Base-by-base conservation (phyloP, 208 protist species). In the Trypanosoma platydactyli region DNA sequence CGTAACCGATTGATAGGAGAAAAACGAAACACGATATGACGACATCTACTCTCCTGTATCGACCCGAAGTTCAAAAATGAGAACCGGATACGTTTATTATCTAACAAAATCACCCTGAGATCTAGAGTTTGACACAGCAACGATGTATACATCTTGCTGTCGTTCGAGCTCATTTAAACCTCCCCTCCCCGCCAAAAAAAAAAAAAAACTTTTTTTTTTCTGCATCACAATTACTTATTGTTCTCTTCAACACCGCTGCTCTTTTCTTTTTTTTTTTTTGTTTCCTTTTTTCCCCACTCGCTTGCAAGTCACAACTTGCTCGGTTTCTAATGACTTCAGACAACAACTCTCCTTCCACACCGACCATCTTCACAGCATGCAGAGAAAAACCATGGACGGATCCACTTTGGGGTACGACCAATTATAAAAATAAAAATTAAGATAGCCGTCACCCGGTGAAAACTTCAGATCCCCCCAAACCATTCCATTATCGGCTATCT, bases 341-440 rank as follows among this genome's bases (percentile, higher is more conserved):
- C 45, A 6, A 12, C 1, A 5, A n/a, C n/a, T n/a, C n/a, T 30
- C 9, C 3, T n/a, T 45, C 41, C 25, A 53, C 45, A 5, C 20
- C 55, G 20, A 5, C n/a, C 15, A n/a, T 29, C 12, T 1, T 79
- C 88, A 99, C 42, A 99, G 70, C 80, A 99, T 94, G 16, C 98
- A 91, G 24, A 99, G 64, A 30, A 91, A 97, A 22, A 99, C 70
- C 9, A 91, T 59, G 5, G 65, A 69, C 4, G 94, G 76, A 30
- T 89, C 46, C n/a, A 96, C 83, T 24, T 79, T 80, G 12, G 89
- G 96, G 57, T 94, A 98, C 27, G 81, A 62, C 88, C 95, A 99
- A 84, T 99, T 99, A 85, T 98, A 99, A 53, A 99, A 92, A 86
- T 99, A 99, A 82, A 99, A 99, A 46, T 98, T 86, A 16, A 99